Conservation (phyloP, 192 early-diverging fungal genomes). For the Piromyces finnis region DNA sequence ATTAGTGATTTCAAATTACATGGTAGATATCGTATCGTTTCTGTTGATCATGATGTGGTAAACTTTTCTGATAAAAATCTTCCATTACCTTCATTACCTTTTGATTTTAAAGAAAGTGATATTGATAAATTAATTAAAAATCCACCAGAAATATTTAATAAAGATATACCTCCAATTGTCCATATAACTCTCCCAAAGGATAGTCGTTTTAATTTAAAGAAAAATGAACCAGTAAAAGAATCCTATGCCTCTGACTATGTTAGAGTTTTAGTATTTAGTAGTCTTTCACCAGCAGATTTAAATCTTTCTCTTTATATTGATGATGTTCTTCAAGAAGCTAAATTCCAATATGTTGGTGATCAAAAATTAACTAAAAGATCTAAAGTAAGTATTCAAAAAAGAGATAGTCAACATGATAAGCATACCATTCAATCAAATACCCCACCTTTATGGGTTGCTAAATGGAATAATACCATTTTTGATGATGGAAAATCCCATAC, state of each 20-base stretch:
- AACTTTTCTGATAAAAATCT: conserved; percentile 58
- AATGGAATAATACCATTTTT: conserved; percentile 55
- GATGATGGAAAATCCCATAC: conserved; percentile 45
- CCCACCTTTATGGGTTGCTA: conserved; percentile 51
- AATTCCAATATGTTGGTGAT: conserved; percentile 11
- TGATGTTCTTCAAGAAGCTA: conserved; percentile 18
- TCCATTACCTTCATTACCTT: conserved; percentile 37
- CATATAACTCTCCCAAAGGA: conserved; percentile 81
- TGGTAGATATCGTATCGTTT: conserved; percentile 65
- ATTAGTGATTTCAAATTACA: conserved; percentile 81
- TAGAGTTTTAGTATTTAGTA: conserved; percentile 57
- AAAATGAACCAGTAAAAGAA: conserved; percentile 46
- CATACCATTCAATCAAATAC: conserved; percentile 8
- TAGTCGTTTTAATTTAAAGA: conserved; percentile 46
- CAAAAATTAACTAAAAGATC: background rate
- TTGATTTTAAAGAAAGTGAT: conserved; percentile 6
- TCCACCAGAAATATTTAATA: conserved; percentile 10
- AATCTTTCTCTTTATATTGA: conserved; percentile 27
- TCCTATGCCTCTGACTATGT: conserved; percentile 49
- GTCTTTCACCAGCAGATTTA: conserved; percentile 12
- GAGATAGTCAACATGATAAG: conserved; percentile 8
- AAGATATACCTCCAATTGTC: conserved; percentile 39
- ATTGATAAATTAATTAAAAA: background rate
- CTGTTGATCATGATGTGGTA: conserved; percentile 71
- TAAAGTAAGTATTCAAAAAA: background rate